A percentile compares a stretch with the other conserved stretches of the same genome.
These are phyloP conservation scores for Trametes coccinea DNA, from an alignment of 768 basidiomycete species.

Conservation along the genomic window DNA sequence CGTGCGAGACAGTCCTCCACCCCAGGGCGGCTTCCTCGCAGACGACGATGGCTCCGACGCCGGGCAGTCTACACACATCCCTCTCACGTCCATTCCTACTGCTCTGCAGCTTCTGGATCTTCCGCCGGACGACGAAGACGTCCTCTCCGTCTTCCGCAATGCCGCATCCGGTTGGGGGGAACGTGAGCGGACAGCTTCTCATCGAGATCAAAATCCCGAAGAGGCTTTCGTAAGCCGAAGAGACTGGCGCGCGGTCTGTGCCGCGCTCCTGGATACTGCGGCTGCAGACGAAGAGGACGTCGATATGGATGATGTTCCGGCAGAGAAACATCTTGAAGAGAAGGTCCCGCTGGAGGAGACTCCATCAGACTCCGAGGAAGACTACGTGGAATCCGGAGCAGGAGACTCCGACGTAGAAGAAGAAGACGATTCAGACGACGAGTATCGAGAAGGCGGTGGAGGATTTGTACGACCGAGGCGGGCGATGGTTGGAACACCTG, in stretches of 20 bases:
- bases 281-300: slow-evolving; percentile 31
- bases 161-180: slow-evolving; percentile 70
- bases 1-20: slow-evolving; percentile 3
- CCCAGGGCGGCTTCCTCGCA: slow-evolving; percentile 35
- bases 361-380: slow-evolving; percentile 33
- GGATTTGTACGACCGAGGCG: slow-evolving; percentile 5
- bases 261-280: slow-evolving; percentile 54
- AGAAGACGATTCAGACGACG: slow-evolving; percentile 37
- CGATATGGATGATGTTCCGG: slow-evolving; percentile 25
- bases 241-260: slow-evolving; percentile 83
- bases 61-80: slow-evolving; percentile 40
- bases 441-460: slow-evolving; percentile 31
- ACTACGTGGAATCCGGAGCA: slow-evolving; percentile 28
- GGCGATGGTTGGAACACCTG: slow-evolving; percentile 3
- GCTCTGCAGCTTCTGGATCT: slow-evolving; percentile 67
- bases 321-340: slow-evolving; percentile 29
- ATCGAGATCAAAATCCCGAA: slow-evolving; percentile 17
- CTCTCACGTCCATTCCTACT: slow-evolving; percentile 55
- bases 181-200: slow-evolving; percentile 23
- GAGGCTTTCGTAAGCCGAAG: slow-evolving; percentile 52
- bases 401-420: slow-evolving; percentile 31
- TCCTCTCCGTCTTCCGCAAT: slow-evolving; percentile 70
- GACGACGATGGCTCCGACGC: slow-evolving; percentile 22
- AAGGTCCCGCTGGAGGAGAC: slow-evolving; percentile 26
- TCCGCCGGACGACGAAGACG: slow-evolving; percentile 61